Evolutionary conservation across 495 filamentous ascomycete species (phyloP).

Genomic region (Coniosporium apollinis): DNA sequence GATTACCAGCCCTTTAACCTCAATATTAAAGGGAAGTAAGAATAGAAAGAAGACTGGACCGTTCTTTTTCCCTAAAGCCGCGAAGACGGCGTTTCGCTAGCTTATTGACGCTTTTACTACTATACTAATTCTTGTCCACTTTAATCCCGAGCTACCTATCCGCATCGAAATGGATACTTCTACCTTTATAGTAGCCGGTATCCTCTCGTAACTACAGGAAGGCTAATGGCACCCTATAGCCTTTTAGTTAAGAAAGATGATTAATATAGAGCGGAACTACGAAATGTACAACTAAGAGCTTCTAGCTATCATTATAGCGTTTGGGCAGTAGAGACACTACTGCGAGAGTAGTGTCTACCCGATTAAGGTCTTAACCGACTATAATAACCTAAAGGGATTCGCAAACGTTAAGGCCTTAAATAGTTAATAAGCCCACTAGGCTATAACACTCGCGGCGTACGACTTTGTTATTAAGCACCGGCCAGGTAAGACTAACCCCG

Average conservation of each 20-base stretch:
- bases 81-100: constrained; percentile 28
- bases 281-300: constrained; percentile 24
- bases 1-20: constrained; percentile 4
- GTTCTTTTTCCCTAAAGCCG: constrained; percentile 1
- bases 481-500: too few species aligned
- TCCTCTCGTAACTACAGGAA: constrained; percentile 7
- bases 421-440: too few species aligned
- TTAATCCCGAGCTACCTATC: constrained; percentile 9
- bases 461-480: too few species aligned
- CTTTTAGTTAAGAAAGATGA: constrained; percentile 18
- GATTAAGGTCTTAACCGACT: background rate
- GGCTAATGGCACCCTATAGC: constrained; percentile 7
- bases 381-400: background rate
- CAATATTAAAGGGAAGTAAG: too few species aligned
- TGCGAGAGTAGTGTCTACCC: background rate
- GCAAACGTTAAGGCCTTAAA: too few species aligned
- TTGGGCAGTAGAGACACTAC: constrained; percentile 3
- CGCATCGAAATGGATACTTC: constrained; percentile 16
- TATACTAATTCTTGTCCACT: constrained; percentile 14
- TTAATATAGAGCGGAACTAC: constrained; percentile 16
- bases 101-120: constrained; percentile 31
- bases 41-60: constrained; percentile 7
- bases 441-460: too few species aligned
- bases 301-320: constrained; percentile 19
- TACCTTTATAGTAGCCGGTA: constrained; percentile 9